Percentiles rank a stretch among this genome's conserved stretches.
Conservation (phyloP, 495 filamentous ascomycete species). For the Penicillium cosmopolitanum region DNA sequence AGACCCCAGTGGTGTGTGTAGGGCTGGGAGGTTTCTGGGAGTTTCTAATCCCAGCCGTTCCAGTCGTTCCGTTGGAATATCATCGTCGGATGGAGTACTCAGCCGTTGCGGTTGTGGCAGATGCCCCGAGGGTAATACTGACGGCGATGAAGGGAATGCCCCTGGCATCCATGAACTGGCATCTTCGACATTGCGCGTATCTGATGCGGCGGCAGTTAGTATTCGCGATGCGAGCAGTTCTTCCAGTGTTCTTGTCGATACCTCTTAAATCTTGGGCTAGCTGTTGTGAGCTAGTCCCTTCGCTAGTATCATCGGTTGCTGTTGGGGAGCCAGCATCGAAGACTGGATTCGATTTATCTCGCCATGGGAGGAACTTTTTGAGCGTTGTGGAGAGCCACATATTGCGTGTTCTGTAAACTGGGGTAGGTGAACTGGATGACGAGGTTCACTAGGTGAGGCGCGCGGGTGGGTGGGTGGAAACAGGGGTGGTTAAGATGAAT, state of each 20-base stretch:
- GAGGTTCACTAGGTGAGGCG: slow-evolving; percentile 7
- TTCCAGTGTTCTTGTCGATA: neutral
- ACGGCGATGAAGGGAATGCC: neutral
- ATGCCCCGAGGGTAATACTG: no score
- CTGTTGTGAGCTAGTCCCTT: neutral
- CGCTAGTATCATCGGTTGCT: neutral
- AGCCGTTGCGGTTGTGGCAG: slow-evolving; percentile 13
- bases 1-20: slow-evolving; percentile 26
- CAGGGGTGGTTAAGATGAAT: slow-evolving; percentile 9
- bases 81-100: neutral
- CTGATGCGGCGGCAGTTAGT: slow-evolving; percentile 18
- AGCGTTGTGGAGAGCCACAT: neutral
- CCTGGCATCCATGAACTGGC: neutral
- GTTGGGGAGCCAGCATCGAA: neutral
- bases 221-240: neutral
- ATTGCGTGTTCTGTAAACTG: neutral
- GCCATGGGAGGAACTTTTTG: no score
- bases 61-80: neutral
- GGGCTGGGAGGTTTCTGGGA: slow-evolving; percentile 4
- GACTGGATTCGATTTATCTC: slow-evolving; percentile 7
- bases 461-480: slow-evolving; percentile 9
- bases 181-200: neutral
- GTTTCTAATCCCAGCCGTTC: neutral
- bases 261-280: slow-evolving; percentile 7
- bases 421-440: neutral